These are phyloP conservation scores for Gleditsia sinensis DNA, from an alignment of 306 rosid genomes.

Conservation along the genomic window DNA sequence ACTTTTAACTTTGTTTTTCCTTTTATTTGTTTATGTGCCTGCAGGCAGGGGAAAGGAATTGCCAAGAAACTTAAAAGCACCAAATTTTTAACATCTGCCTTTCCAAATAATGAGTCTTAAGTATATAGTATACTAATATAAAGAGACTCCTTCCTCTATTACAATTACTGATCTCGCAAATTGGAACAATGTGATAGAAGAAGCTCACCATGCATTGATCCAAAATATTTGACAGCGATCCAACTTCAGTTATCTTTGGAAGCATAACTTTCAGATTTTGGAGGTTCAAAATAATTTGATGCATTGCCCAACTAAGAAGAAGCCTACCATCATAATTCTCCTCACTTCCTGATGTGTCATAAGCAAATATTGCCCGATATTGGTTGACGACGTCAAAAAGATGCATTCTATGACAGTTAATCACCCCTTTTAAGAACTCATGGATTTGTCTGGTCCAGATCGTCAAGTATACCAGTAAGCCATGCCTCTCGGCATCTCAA, in stretches of 20 bases:
- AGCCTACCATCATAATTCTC: conserved; percentile 97
- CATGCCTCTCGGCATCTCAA: conserved; percentile 97
- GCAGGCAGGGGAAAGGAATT: not conserved
- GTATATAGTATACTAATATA: not conserved
- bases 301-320: conserved; percentile 49
- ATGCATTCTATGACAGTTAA: conserved; percentile 93
- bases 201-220: conserved; percentile 90
- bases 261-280: conserved; percentile 82
- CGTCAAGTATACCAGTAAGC: conserved; percentile 95
- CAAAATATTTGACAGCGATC: conserved; percentile 85
- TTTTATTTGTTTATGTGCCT: not conserved
- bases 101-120: conserved; percentile 13
- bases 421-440: conserved; percentile 88
- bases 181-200: not conserved
- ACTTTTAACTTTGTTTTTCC: not conserved
- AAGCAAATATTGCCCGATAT: conserved; percentile 96
- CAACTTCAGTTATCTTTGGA: conserved; percentile 93
- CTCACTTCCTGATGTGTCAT: conserved; percentile 96
- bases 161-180: not conserved
- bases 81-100: conserved; percentile 15
- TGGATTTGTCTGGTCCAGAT: conserved; percentile 85
- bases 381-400: conserved; percentile 98
- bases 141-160: conserved; percentile 19
- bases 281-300: conserved; percentile 57
- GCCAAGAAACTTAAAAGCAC: conserved; percentile 11